These are phyloP conservation scores for Backusella macrospora DNA, from an alignment of 192 early-diverging fungal species.

Conservation along the genomic window DNA sequence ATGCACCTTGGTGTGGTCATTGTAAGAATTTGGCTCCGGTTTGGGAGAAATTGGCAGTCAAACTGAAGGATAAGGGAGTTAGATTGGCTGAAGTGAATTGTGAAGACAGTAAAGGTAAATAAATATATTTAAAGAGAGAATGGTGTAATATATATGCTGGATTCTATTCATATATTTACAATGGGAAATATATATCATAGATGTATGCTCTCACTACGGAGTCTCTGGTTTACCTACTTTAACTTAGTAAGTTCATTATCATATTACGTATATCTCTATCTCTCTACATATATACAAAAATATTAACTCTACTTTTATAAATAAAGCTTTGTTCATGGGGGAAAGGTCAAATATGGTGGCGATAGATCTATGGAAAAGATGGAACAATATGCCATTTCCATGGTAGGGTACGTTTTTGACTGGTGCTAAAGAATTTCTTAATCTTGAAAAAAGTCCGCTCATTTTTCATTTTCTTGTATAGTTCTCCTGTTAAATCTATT, in stretches of 20 bases:
- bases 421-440: too few species aligned
- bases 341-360: not conserved
- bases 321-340: conserved; percentile 38
- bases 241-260: conserved; percentile 54
- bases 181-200: conserved; percentile 6
- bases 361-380: conserved; percentile 3
- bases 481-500: not conserved
- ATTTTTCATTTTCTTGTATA: not conserved
- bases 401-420: not conserved
- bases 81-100: conserved; percentile 91
- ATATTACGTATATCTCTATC: conserved; percentile 8
- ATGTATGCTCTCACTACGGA: conserved; percentile 63
- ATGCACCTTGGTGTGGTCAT: conserved; percentile 89
- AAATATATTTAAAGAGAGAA: not conserved
- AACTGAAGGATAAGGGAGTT: conserved; percentile 58
- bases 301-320: conserved; percentile 30
- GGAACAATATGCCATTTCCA: conserved; percentile 3
- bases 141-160: not conserved
- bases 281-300: not conserved
- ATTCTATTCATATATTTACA: not conserved
- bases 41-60: conserved; percentile 71
- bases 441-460: not conserved
- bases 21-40: conserved; percentile 84
- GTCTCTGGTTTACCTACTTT: conserved; percentile 90
- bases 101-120: conserved; percentile 53